Percentiles rank a stretch among this genome's conserved stretches.
These are phyloP conservation scores for Solanum aculeatissimum DNA, from an alignment of 305 asterid genomes.

Conservation along the genomic window DNA sequence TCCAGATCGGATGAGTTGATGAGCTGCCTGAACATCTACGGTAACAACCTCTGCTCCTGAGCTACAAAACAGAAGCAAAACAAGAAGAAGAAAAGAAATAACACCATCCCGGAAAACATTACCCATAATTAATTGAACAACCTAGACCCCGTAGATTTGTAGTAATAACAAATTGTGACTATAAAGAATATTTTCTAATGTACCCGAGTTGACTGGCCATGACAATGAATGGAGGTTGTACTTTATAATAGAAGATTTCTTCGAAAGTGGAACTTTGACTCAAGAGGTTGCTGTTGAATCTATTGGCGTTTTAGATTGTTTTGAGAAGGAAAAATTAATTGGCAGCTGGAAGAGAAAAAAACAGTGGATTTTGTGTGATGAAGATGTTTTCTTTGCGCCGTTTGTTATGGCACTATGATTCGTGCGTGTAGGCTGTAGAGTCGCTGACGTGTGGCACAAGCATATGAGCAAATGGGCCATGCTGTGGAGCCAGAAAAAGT, in stretches of 20 bases:
- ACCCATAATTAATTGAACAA: neutral
- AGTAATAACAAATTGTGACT: neutral
- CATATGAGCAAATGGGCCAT: neutral
- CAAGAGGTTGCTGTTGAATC: neutral
- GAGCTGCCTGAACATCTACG: conserved; percentile 54
- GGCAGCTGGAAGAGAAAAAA: neutral
- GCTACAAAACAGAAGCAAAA: conserved; percentile 20
- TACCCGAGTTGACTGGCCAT: neutral
- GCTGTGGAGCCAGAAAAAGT: neutral
- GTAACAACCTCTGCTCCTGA: conserved; percentile 29
- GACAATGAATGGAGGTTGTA: neutral
- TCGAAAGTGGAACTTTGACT: neutral
- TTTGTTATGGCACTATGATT: neutral
- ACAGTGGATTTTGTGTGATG: neutral
- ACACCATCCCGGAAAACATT: neutral
- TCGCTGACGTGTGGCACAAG: neutral
- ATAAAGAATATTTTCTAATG: neutral
- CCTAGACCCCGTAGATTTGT: neutral
- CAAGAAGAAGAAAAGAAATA: neutral
- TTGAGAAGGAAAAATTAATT: neutral
- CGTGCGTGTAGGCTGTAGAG: neutral
- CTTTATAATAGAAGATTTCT: neutral
- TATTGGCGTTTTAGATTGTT: neutral
- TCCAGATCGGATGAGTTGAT: conserved; percentile 33
- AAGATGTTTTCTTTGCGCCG: neutral